Percentiles rank a stretch among this genome's conserved stretches.
These are phyloP conservation scores for Arachnomyces sp. DNA, from an alignment of 2,329 filamentous ascomycete genomes.

Conservation along the genomic window DNA sequence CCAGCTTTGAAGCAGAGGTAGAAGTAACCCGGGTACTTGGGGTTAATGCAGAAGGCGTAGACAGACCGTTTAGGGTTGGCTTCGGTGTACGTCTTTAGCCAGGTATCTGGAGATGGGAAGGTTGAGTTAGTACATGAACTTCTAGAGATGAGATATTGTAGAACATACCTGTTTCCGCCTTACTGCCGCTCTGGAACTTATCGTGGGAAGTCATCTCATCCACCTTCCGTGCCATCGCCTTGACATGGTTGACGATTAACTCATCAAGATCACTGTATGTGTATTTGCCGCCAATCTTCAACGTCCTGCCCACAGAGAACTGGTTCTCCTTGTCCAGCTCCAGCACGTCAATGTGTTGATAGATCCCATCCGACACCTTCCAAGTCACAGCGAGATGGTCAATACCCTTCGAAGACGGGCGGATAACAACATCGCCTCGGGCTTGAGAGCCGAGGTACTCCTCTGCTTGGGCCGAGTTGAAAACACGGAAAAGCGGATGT, in stretches of 20 bases:
- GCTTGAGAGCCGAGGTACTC: constrained; percentile 84
- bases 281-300: constrained; percentile 81
- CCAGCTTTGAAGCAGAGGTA: constrained; percentile 94
- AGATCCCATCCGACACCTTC: constrained; percentile 96
- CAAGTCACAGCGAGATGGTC: constrained; percentile 95
- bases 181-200: constrained; percentile 79
- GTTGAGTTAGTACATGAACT: constrained; percentile 7
- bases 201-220: constrained; percentile 93
- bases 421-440: constrained; percentile 85
- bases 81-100: constrained; percentile 91
- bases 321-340: constrained; percentile 97
- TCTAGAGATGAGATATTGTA: constrained; percentile 1
- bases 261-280: constrained; percentile 95
- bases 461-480: constrained; percentile 86
- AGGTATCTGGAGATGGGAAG: constrained; percentile 59
- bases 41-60: constrained; percentile 92
- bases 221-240: constrained; percentile 96
- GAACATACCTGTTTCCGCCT: constrained; percentile 72
- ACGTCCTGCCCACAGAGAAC: constrained; percentile 79
- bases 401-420: constrained; percentile 87
- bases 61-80: constrained; percentile 90
- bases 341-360: constrained; percentile 93
- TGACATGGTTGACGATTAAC: constrained; percentile 92
- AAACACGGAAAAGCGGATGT: constrained; percentile 89
- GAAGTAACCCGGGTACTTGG: constrained; percentile 89